Evolutionary conservation across 2,329 filamentous ascomycete genomes (phyloP).

Genomic region (Pyrenophora seminiperda): DNA sequence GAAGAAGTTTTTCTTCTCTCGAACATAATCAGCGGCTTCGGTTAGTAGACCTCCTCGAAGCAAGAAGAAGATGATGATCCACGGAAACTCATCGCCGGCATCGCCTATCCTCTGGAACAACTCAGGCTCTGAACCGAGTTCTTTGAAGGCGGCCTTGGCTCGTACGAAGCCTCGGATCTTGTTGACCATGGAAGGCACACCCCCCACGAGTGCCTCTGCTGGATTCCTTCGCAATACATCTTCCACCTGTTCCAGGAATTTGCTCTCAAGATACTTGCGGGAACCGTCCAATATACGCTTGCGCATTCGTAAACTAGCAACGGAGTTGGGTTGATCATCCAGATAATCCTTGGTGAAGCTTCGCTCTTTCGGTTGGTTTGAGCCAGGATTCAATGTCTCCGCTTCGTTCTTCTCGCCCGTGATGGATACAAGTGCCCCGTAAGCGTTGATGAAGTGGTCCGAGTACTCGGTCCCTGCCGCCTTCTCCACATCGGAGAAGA

Average conservation of each 20-base stretch:
- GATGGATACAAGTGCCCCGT: slow-evolving; percentile 79
- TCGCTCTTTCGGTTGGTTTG: slow-evolving; percentile 73
- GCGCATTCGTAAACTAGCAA: slow-evolving; percentile 68
- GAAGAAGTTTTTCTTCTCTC: slow-evolving; percentile 81
- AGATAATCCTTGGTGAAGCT: slow-evolving; percentile 78
- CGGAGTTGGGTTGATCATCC: slow-evolving; percentile 71
- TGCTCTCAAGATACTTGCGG: slow-evolving; percentile 76
- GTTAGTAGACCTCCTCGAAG: slow-evolving; percentile 81
- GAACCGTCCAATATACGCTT: slow-evolving; percentile 82
- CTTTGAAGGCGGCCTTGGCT: slow-evolving; percentile 77
- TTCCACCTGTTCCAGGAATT: slow-evolving; percentile 80
- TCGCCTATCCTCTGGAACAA: slow-evolving; percentile 74
- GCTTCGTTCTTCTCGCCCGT: slow-evolving; percentile 67
- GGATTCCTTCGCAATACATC: slow-evolving; percentile 79
- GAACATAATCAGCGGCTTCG: slow-evolving; percentile 87
- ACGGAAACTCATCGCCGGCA: slow-evolving; percentile 76
- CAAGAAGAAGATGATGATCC: slow-evolving; percentile 93
- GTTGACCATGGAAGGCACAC: slow-evolving; percentile 83
- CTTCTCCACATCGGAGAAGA: slow-evolving; percentile 75
- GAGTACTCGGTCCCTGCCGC: slow-evolving; percentile 73
- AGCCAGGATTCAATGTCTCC: slow-evolving; percentile 59
- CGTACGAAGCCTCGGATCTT: slow-evolving; percentile 93
- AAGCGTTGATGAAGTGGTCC: slow-evolving; percentile 78
- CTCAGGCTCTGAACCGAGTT: slow-evolving; percentile 79
- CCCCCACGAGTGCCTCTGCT: slow-evolving; percentile 85